Evolutionary conservation across 768 basidiomycete genomes (phyloP), one percentile per base, ranked within the genome.

Genomic region (Glaciozyma antarctica): DNA sequence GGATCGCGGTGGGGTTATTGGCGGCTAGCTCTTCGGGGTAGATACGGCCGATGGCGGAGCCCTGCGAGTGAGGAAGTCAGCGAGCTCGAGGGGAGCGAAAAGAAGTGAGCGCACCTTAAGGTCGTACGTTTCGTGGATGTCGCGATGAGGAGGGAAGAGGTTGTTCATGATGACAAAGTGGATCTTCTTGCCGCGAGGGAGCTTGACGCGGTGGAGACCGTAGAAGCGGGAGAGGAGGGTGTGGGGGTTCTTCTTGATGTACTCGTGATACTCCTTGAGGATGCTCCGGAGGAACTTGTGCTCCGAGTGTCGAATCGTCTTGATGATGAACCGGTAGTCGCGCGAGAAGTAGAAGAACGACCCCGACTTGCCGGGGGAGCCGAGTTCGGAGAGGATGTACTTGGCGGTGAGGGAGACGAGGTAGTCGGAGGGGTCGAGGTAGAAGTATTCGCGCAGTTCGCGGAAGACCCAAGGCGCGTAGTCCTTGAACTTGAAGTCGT

Each of bases 121-220:
- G 76, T 99, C 94, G 74, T 88, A 98, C 38, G 93, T 94, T 79
- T 97, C 95, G 77, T 99, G 95, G 51, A 98, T 82, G 76, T 99
- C 95, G 70, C 90, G 85, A 78, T 98, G 94, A 0, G 95, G 87
- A 0, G 95, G 94, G 78, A 99, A 97, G 34, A 99, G 82, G 76
- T 99, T 99, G 80, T 98, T 99, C 92, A 98, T 97, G 78, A 99
- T 95, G 62, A 98, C 91, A 75, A 99, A 99, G 76, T 99, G 95
- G 60, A 99, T 99, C 79, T 99, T 99, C 53, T 82, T 79, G 0
- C 95, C 95, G 44, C 83, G 81, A 0, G 95, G 95, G 0, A 99
- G 82, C 79, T 99, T 99, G 65, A 99, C 95, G 62, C 95, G 86
- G 74, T 99, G 95, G 16, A 99, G 81, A 13, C 95, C 95, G 75